Base-by-base conservation (phyloP, 257 asterid genomes). In the Solanum gracilifrons region DNA sequence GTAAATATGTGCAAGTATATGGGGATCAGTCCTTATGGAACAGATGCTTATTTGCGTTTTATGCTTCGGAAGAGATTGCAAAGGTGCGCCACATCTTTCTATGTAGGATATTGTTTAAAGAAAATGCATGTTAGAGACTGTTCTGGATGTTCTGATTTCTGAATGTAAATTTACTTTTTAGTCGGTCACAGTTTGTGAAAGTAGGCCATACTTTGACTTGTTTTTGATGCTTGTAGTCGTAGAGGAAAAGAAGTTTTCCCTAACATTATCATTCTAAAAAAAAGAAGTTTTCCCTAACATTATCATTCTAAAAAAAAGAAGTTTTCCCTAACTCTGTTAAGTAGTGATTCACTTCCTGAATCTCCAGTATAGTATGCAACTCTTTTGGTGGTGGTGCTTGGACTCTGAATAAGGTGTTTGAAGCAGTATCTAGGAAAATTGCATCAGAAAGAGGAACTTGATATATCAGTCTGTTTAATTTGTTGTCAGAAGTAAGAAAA, bases 1-100 rank as follows among this genome's bases (percentile, higher is more conserved):
- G 97, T 95, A 88, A 96, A 88, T 85, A 96, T 96, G 99, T 96
- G 99, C 98, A 96, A 96, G 92, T 96, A 96, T 87, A 96, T 96
- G 99, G 99, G 99, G 48, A 93, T 96, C 89, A 91, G 87, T 74
- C 91, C 98, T 39, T 94, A 92, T 58, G 99, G 99, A 75, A 95
- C 99, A 4, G 99, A 96, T 93, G 90, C 98, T 87, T 95, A 94
- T 88, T 90, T 96, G 92, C 97, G 98, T 37, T 94, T 88, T 91
- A 93, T 93, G 98, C 98, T 96, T 43, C 94, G 98, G 21, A 95
- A 92, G 91, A 95, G 94, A 89, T 90, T 96, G 90, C 93, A 86
- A 93, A 93, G 95, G 99, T 96, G 87, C 83, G 91, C 76, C 80
- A 64, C 51, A 58, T 84, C 87, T 90, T 87, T 46, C 90, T 11